Percentiles rank a stretch among this genome's conserved stretches.
Evolutionary conservation across 2,329 filamentous ascomycete genomes (phyloP).

Genomic region (Botrytis cinerea): DNA sequence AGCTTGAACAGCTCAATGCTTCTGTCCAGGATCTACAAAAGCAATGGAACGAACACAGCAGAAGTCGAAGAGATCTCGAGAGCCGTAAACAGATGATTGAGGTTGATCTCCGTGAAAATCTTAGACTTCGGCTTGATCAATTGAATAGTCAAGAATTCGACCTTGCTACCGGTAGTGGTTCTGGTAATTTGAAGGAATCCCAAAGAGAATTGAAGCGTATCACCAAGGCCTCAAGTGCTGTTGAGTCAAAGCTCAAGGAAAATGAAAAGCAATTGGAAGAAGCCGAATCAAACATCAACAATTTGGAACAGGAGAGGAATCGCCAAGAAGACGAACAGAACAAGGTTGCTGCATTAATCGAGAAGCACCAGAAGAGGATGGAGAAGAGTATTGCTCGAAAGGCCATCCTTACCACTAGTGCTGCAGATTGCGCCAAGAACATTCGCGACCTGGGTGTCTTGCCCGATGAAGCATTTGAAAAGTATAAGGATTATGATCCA

Average conservation of each 20-base stretch:
- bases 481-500: slow-evolving; percentile 80
- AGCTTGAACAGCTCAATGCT: slow-evolving; percentile 70
- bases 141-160: slow-evolving; percentile 77
- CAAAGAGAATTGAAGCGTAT: slow-evolving; percentile 80
- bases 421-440: slow-evolving; percentile 79
- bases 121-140: slow-evolving; percentile 84
- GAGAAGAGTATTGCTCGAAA: slow-evolving; percentile 92
- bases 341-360: slow-evolving; percentile 74
- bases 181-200: slow-evolving; percentile 72
- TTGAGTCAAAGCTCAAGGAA: slow-evolving; percentile 70
- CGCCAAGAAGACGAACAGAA: slow-evolving; percentile 72
- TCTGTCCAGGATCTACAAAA: slow-evolving; percentile 73
- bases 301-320: slow-evolving; percentile 50
- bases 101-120: slow-evolving; percentile 83
- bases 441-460: slow-evolving; percentile 92
- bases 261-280: slow-evolving; percentile 73
- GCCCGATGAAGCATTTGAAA: slow-evolving; percentile 90
- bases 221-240: slow-evolving; percentile 63
- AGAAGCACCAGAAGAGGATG: slow-evolving; percentile 84
- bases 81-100: slow-evolving; percentile 80
- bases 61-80: slow-evolving; percentile 74
- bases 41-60: slow-evolving; percentile 74
- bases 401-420: slow-evolving; percentile 73
- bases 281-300: slow-evolving; percentile 44
- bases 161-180: slow-evolving; percentile 58